Percentiles rank a stretch among this genome's conserved stretches.
These are phyloP conservation scores for Pythium folliculosum DNA, from an alignment of 352 stramenopile genomes.

Conservation along the genomic window DNA sequence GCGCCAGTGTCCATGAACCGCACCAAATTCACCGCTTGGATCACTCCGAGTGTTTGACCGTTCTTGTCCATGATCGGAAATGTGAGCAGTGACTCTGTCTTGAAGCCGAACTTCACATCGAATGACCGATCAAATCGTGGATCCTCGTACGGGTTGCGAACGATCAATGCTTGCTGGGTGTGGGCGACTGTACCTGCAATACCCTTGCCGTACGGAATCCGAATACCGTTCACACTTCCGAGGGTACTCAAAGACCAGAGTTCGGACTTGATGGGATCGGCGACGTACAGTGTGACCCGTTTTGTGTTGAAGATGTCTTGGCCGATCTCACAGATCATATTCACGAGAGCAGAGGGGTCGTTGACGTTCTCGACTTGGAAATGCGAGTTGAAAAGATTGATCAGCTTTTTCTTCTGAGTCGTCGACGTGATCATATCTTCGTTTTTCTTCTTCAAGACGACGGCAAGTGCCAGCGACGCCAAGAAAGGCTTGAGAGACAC, in stretches of 20 bases:
- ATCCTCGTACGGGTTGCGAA: slow-evolving; percentile 77
- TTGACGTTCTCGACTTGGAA: slow-evolving; percentile 71
- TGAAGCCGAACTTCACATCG: slow-evolving; percentile 83
- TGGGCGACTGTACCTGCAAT: slow-evolving; percentile 71
- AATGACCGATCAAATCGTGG: slow-evolving; percentile 79
- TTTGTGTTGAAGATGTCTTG: slow-evolving; percentile 69
- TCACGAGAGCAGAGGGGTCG: slow-evolving; percentile 66
- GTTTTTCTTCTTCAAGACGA: slow-evolving; percentile 53
- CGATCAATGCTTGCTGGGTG: slow-evolving; percentile 58
- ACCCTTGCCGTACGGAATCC: slow-evolving; percentile 72
- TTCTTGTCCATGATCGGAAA: slow-evolving; percentile 72
- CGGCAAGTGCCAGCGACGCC: slow-evolving; percentile 43
- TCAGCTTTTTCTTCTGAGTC: slow-evolving; percentile 66
- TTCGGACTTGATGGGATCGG: slow-evolving; percentile 73
- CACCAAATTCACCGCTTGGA: slow-evolving; percentile 62
- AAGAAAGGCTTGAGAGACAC: slow-evolving; percentile 53
- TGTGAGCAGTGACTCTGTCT: slow-evolving; percentile 74
- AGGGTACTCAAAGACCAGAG: slow-evolving; percentile 74
- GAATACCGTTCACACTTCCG: slow-evolving; percentile 70
- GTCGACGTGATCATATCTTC: slow-evolving; percentile 63
- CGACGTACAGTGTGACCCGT: slow-evolving; percentile 72
- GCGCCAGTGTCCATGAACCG: slow-evolving; percentile 45
- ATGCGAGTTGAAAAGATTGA: slow-evolving; percentile 62
- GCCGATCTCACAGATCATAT: slow-evolving; percentile 74
- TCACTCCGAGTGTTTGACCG: slow-evolving; percentile 65